These are phyloP conservation scores for Diaporthe citrichinensis DNA, from an alignment of 2,329 filamentous ascomycete species.

Conservation along the genomic window DNA sequence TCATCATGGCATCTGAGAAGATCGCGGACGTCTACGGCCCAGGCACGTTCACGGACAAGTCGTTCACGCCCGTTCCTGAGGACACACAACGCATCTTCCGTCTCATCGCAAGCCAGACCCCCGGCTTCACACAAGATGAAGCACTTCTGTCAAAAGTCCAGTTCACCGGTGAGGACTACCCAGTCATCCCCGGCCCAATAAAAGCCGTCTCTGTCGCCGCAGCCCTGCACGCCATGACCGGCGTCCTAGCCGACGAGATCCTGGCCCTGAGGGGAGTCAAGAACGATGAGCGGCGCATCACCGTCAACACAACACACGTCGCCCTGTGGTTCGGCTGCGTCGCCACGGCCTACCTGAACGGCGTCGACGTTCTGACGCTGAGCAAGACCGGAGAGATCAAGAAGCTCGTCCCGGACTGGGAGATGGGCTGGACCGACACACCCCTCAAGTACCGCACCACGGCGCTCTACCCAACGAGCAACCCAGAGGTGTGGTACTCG, in stretches of 20 bases:
- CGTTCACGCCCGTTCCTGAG: constrained; percentile 47
- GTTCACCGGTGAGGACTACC: constrained; percentile 50
- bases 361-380: constrained; percentile 50
- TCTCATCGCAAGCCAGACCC: constrained; percentile 49
- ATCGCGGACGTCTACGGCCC: constrained; percentile 50
- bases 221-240: constrained; percentile 53
- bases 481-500: constrained; percentile 62
- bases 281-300: constrained; percentile 48
- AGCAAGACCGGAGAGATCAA: constrained; percentile 49
- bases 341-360: constrained; percentile 55
- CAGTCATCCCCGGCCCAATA: constrained; percentile 53
- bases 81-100: constrained; percentile 52
- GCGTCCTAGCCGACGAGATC: constrained; percentile 54
- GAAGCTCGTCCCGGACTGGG: constrained; percentile 54
- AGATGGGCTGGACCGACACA: constrained; percentile 54
- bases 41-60: constrained; percentile 49
- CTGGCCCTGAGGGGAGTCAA: constrained; percentile 49
- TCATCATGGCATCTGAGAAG: constrained; percentile 43
- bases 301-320: constrained; percentile 62
- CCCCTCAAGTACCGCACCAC: constrained; percentile 57
- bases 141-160: constrained; percentile 47
- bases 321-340: constrained; percentile 60
- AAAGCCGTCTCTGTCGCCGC: constrained; percentile 52
- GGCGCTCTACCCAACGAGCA: constrained; percentile 63
- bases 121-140: constrained; percentile 52